Evolutionary conservation across 352 stramenopile species (phyloP), one percentile per base, ranked within the genome.

Genomic region (Thalassiosira allenii): DNA sequence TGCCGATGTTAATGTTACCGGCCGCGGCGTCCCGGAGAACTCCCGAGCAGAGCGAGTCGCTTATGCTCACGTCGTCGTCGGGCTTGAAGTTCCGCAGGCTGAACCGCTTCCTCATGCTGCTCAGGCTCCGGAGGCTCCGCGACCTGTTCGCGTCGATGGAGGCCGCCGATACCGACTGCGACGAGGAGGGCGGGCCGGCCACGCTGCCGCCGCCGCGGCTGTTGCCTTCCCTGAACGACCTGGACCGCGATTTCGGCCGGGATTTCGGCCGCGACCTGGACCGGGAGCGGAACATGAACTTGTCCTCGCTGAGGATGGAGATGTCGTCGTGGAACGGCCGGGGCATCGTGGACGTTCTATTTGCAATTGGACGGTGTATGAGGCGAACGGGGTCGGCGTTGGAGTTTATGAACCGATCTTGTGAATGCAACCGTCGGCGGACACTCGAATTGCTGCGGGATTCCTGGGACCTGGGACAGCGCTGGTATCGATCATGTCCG

Each of bases 41-140:
- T 8, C 57, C 68, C 1, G 68, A 77, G 32, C 68, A 77, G 3
- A 77, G n/a, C 4, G 69, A 78, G 23, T 68, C 53, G 14, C 47
- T 33, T 12, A 78, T 41, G 6, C 54, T 69, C 6, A 78, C 40
- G 29, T 78, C 58, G 27, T 78, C 69, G 17, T 58, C 49, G 0
- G 37, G 32, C 0, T 51, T 34, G 22, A 41, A 17, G 6, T 22
- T 59, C 17, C 29, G 51, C 17, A 41, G 30, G 33, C 32, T n/a
- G 40, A 70, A 49, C 11, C 41, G 22, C 29, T 67, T 75, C 9
- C 44, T 54, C 47, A 65, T 49, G 29, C 11, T 65, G 17, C 17
- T 41, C 0, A 65, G 56, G 30, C 37, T 47, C 8, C 37, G 9
- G 37, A 17, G 37, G 17, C 37, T 9, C 9, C 37, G 37, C 37